phyloP scores from a whole-genome alignment of 2,329 filamentous ascomycete genomes.

The Aspergillus brasiliensis region DNA sequence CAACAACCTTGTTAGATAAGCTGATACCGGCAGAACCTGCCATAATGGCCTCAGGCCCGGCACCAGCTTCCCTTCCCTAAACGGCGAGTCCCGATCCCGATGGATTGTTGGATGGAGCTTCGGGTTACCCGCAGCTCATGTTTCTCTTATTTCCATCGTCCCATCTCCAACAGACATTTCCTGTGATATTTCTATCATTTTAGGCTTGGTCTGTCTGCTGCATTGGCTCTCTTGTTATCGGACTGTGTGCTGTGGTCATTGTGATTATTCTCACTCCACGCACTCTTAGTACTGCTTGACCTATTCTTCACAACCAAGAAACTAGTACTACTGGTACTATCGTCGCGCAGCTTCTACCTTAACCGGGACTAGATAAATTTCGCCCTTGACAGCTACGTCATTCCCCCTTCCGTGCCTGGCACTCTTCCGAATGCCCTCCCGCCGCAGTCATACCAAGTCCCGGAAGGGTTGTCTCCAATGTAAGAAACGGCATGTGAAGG shows the following conservation, averaged over 20 bases:
- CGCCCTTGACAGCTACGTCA: neutral
- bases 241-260: neutral
- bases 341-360: too few relatives aligned
- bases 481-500: conserved; percentile 45
- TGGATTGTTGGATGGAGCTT: too few relatives aligned
- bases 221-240: neutral
- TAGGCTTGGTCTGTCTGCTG: neutral
- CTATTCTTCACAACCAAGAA: too few relatives aligned
- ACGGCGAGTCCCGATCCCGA: too few relatives aligned
- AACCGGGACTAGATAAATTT: neutral
- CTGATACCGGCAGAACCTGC: too few relatives aligned
- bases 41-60: too few relatives aligned
- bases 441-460: conserved; percentile 43
- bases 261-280: neutral
- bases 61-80: too few relatives aligned
- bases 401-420: neutral
- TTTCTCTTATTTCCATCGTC: too few relatives aligned
- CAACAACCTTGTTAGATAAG: too few relatives aligned
- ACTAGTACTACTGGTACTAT: too few relatives aligned
- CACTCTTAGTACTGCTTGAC: neutral
- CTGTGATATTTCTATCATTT: neutral
- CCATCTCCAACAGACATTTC: neutral
- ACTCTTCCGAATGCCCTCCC: conserved; percentile 29
- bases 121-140: too few relatives aligned
- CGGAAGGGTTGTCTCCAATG: conserved; percentile 44